These are phyloP conservation scores for Auriscalpium vulgare DNA, from an alignment of 768 basidiomycete species.

Conservation along the genomic window DNA sequence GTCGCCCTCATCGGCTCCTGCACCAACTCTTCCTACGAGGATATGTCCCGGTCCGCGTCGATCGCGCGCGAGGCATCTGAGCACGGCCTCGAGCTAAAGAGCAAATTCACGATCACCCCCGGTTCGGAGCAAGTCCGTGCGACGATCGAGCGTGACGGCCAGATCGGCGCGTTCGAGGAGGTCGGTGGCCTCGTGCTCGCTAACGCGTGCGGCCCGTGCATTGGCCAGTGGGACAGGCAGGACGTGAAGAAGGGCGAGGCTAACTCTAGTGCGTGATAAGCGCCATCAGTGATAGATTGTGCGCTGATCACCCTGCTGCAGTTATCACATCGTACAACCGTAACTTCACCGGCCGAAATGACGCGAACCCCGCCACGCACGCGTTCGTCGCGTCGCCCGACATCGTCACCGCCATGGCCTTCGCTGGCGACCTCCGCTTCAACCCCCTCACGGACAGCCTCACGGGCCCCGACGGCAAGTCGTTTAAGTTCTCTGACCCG, in stretches of 20 bases:
- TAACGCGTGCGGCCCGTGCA: constrained; percentile 98
- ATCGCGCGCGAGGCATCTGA: constrained; percentile 84
- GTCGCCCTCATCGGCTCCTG: constrained; percentile 98
- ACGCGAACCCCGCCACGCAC: constrained; percentile 98
- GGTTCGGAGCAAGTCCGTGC: constrained; percentile 98
- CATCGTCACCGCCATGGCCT: constrained; percentile 93
- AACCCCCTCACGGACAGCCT: constrained; percentile 93
- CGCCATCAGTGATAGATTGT: constrained; percentile 8
- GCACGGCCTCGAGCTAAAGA: constrained; percentile 85
- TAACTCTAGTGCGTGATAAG: constrained; percentile 73
- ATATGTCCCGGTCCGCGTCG: constrained; percentile 96
- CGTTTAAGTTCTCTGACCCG: constrained; percentile 95
- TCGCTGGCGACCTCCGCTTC: constrained; percentile 90
- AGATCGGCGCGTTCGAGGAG: constrained; percentile 79
- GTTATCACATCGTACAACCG: constrained; percentile 99
- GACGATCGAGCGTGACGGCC: constrained; percentile 94
- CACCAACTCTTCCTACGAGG: constrained; percentile 99
- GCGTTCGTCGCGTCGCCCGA: constrained; percentile 93
- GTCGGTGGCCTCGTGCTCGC: constrained; percentile 92
- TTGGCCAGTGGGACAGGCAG: constrained; percentile 97
- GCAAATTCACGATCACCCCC: constrained; percentile 96
- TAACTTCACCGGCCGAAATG: constrained; percentile 99
- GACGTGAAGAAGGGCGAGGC: constrained; percentile 95
- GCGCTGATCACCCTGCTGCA: constrained; percentile 19
- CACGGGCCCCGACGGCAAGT: constrained; percentile 84